Evolutionary conservation across 2,329 filamentous ascomycete genomes (phyloP).

Genomic region (Ophiocordyceps camponoti-rufipedis): DNA sequence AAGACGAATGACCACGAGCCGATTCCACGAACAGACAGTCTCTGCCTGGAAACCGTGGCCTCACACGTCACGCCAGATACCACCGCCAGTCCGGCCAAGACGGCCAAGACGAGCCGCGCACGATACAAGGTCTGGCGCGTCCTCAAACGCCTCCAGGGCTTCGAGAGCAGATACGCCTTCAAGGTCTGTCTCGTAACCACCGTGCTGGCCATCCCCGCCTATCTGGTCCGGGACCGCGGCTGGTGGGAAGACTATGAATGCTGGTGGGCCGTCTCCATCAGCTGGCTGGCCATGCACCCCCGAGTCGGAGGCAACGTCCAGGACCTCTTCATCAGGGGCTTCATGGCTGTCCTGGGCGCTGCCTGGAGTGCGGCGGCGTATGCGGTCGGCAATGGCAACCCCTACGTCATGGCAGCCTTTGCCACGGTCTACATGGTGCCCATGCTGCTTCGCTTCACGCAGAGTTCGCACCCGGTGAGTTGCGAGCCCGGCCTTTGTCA

Average conservation of each 20-base stretch:
- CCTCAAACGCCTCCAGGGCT: conserved; percentile 35
- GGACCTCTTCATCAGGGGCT: conserved; percentile 32
- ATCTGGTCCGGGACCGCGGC: conserved; percentile 20
- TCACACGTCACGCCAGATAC: conserved; percentile 20
- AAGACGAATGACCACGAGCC: conserved; percentile 19
- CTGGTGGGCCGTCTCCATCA: conserved; percentile 41
- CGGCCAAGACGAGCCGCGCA: conserved; percentile 17
- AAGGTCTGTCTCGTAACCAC: conserved; percentile 34
- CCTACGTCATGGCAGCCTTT: conserved; percentile 35
- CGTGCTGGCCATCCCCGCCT: conserved; percentile 34
- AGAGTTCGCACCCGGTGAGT: conserved; percentile 32
- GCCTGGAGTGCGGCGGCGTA: conserved; percentile 35
- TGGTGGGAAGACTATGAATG: conserved; percentile 38
- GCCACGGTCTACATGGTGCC: conserved; percentile 38
- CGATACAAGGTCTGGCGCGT: conserved; percentile 29
- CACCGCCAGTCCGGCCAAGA: conserved; percentile 15
- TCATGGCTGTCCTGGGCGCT: conserved; percentile 31
- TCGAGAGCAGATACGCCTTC: conserved; percentile 37
- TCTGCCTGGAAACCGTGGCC: conserved; percentile 4
- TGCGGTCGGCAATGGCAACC: conserved; percentile 30
- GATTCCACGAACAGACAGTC: conserved; percentile 6
- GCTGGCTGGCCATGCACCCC: conserved; percentile 32
- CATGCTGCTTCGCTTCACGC: conserved; percentile 37
- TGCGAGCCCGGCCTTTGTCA: neutral
- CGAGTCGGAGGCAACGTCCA: conserved; percentile 38